Evolutionary conservation across 108 stramenopile species (phyloP), one percentile per base, ranked within the genome.

Genomic region (Craspedostauros australis): DNA sequence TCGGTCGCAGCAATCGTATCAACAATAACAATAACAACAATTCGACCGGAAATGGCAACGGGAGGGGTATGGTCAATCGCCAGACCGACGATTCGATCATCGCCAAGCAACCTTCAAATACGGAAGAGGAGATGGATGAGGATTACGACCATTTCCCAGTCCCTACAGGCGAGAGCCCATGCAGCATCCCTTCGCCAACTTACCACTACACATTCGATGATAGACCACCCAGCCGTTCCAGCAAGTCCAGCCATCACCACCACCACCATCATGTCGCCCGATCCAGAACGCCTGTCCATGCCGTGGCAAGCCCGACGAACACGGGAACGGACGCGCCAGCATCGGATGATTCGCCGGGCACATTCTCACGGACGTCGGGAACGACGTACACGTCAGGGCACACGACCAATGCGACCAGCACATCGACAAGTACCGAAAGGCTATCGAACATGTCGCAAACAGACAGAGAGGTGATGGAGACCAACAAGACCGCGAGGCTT

Each of bases 381-480:
- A 69, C 60, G 5, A 41, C 60, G 7, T 54, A 52, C 16, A 62
- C 50, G 29, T 63, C 70, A 37, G 70, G 70, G 6, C 61, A 62
- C 20, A 49, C 46, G 9, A 60, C 67, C 2, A 37, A 58, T 14
- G 60, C 22, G 29, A 70, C 68, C 15, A 42, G 54, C 14, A 58
- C 56, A 29, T 57, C 70, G 7, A 39, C 18, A 8, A 48, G 18
- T 20, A 64, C 51, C 45, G 48, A 31, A n/a, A 26, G 31, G 21
- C 44, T 64, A 4, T 64, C 70, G 6, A 27, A 32, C 5, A 61
- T 71, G 9, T 71, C 70, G 1, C 62, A 71, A 39, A 71, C 70
- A 8, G 70, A 71, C 51, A 30, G 56, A 22, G 70, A 71, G 43
- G 62, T 71, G 18, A 62, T 55, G 32, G 45, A 71, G 20, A 54